Conservation (phyloP, 1,139 yeast species). For the Blastobotrys apis region DNA sequence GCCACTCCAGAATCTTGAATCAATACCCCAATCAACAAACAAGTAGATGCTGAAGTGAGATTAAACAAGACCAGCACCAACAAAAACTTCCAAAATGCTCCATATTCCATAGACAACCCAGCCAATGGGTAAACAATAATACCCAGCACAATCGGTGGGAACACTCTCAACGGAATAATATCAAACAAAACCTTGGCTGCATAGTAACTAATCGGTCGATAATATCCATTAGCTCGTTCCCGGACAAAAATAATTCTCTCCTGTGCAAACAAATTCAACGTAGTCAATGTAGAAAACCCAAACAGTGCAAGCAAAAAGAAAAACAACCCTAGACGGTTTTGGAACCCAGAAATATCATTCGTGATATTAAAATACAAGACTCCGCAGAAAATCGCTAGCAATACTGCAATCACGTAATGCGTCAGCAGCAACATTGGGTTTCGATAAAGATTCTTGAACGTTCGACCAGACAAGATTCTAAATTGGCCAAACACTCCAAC, state of each 20-base stretch:
- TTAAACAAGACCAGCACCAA: conserved; percentile 74
- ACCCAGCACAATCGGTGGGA: conserved; percentile 83
- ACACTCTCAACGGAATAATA: conserved; percentile 77
- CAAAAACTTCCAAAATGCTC: conserved; percentile 71
- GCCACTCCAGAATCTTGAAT: conserved; percentile 88
- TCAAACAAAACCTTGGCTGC: conserved; percentile 83
- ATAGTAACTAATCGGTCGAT: conserved; percentile 81
- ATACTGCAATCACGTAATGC: conserved; percentile 71
- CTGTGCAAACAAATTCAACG: conserved; percentile 78
- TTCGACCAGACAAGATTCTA: conserved; percentile 68
- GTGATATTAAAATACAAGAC: conserved; percentile 73
- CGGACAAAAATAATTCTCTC: conserved; percentile 86
- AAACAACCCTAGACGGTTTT: conserved; percentile 87
- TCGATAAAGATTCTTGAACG: conserved; percentile 87
- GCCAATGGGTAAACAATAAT: conserved; percentile 87
- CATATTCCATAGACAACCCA: conserved; percentile 74
- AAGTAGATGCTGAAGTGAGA: conserved; percentile 77
- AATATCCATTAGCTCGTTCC: conserved; percentile 92
- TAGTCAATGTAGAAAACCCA: conserved; percentile 91
- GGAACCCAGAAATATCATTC: conserved; percentile 93
- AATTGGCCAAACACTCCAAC: conserved; percentile 65
- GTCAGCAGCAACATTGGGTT: conserved; percentile 82
- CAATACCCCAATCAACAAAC: conserved; percentile 79
- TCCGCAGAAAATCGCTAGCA: conserved; percentile 82
- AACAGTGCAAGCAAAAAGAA: conserved; percentile 85